Conservation (phyloP, 805 yeast genomes). For the Metschnikowia vanudenii region DNA sequence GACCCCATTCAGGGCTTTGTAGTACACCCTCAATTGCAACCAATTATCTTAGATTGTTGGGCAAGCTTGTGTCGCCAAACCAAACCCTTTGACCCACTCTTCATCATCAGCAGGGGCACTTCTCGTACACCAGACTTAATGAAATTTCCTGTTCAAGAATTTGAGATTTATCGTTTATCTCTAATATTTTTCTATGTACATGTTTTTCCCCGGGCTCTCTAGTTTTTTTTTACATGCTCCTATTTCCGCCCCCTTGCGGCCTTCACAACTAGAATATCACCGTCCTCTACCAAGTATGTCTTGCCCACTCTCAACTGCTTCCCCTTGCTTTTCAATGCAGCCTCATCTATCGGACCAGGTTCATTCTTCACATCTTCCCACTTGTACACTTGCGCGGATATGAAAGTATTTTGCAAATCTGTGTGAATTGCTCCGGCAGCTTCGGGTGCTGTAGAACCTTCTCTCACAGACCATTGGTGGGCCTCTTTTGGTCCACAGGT, state of each 20-base stretch:
- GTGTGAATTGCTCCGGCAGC: conserved; percentile 99
- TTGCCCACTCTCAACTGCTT: conserved; percentile 70
- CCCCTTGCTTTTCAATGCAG: conserved; percentile 53
- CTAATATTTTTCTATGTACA: too few relatives aligned
- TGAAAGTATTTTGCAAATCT: conserved; percentile 91
- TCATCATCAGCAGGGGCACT: too few relatives aligned
- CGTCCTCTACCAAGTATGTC: conserved; percentile 76
- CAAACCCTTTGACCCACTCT: too few relatives aligned
- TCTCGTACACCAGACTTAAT: background rate
- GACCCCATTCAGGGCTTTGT: too few relatives aligned
- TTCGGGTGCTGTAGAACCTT: conserved; percentile 92
- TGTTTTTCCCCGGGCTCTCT: too few relatives aligned
- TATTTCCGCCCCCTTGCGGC: conserved; percentile 13
- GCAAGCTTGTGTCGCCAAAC: too few relatives aligned
- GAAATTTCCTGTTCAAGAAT: too few relatives aligned
- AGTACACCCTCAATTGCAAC: too few relatives aligned
- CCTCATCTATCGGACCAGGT: conserved; percentile 49
- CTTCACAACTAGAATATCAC: conserved; percentile 74
- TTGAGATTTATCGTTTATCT: too few relatives aligned
- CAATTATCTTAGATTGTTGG: too few relatives aligned
- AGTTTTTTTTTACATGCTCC: background rate
- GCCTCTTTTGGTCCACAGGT: conserved; percentile 96
- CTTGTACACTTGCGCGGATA: conserved; percentile 89
- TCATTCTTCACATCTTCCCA: conserved; percentile 58
- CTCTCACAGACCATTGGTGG: conserved; percentile 96